Evolutionary conservation across 495 filamentous ascomycete genomes (phyloP), one percentile per base, ranked within the genome.

Genomic region (Trichodelitschia bisporula): DNA sequence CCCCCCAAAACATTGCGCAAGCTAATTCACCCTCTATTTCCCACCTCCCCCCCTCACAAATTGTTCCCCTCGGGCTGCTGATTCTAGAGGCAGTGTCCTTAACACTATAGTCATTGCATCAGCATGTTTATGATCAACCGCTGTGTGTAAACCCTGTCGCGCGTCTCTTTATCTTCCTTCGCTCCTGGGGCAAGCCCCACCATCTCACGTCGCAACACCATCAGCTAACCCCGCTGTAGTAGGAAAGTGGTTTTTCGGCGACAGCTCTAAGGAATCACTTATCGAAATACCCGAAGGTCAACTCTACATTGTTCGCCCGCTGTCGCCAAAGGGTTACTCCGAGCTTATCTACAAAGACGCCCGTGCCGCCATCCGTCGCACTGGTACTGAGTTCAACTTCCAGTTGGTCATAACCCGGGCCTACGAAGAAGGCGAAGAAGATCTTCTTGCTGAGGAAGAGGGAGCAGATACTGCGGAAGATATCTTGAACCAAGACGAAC

Each of bases 311-410:
- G 89, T 97, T 42, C 77, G 86, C 38, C 86, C 86, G 3, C 61
- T 78, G 18, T 97, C 86, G 1, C 77, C 82, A 18, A 97, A 97
- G 51, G 86, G 86, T 35, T 91, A 91, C 43, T 92, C 80, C 0
- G 89, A 97, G 50, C 77, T 93, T 41, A 90, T 97, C 51, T 97
- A 92, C 66, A 93, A 90, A 45, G 86, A 97, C 70, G 72, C 79
- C 19, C 78, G 72, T 18, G 80, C 83, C 15, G 72, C 72, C 20
- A 92, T 97, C 41, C 72, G 86, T 36, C 70, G 78, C 15, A 93
- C 89, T 5, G 80, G 74, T 2, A 80, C 89, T 48, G 77, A 90
- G 17, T 95, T 73, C 42, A 83, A 97, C 42, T 97, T 95, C 46
- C 86, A 95, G 47, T 72, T 97, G 20, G 84, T 95, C 30, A 64